Evolutionary conservation across 495 filamentous ascomycete genomes (phyloP), one percentile per base, ranked within the genome.

Genomic region (Podospora bellae-mahoneyi): DNA sequence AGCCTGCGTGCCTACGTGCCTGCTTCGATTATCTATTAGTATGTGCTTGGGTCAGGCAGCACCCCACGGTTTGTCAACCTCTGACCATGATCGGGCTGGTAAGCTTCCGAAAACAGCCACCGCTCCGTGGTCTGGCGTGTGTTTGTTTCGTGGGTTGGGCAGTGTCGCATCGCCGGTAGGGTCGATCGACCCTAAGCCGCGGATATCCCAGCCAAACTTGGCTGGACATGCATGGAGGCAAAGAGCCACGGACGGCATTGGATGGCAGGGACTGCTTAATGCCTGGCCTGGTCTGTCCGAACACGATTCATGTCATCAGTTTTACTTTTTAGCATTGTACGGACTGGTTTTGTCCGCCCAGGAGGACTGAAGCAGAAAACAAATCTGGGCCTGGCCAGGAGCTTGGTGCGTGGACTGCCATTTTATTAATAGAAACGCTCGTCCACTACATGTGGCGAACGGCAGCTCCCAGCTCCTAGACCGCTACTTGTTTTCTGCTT

Each of bases 121-220:
- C 23, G 30, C 26, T 61, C 26, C 59, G 59, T 13, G 59, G 59
- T 20, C 16, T 23, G 15, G 39, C 13, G 39, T 48, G 39, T 16
- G 15, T 48, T 48, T 48, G 39, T 48, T 48, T 48, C 39, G 39
- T 48, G 39, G 39, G 39, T 48, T 48, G 39, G 39, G 66, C 53
- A 64, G 32, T 62, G 66, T 68, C 66, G 66, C 62, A 64, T 62
- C 23, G 28, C 30, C 54, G 69, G 48, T 48, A 66, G 62, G 62
- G 39, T 61, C 28, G 23, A 23, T 65, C 19, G 32, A 34, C 57
- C 57, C 60, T 66, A 66, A 71, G 69, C 69, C 69, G 66, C 60
- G 63, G 60, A 71, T 68, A 71, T 62, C 66, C 69, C 58, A 68
- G 27, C 26, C 20, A 61, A 61, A 48, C 39, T 48, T 18, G 39